Percentiles rank a stretch among this genome's conserved stretches.
phyloP scores from a whole-genome alignment of 2,329 filamentous ascomycete genomes.

The Aspergillus costaricaensis region DNA sequence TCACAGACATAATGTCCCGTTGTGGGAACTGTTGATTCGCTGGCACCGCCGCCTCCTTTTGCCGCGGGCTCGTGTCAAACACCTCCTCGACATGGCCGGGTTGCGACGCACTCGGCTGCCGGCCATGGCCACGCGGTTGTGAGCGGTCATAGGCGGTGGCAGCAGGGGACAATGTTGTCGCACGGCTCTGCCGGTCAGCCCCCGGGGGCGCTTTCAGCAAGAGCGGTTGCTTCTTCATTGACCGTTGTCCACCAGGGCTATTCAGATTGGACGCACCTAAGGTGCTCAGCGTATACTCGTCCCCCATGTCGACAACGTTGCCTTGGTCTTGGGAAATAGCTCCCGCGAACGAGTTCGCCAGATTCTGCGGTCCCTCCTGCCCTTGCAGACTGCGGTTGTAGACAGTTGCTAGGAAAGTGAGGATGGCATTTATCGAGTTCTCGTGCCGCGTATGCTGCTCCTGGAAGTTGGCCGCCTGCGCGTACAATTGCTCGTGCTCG shows the following conservation, averaged over 20 bases:
- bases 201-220: slow-evolving; percentile 49
- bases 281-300: slow-evolving; percentile 47
- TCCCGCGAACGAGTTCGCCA: slow-evolving; percentile 80
- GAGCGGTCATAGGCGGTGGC: slow-evolving; percentile 35
- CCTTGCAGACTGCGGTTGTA: slow-evolving; percentile 93
- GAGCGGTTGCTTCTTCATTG: slow-evolving; percentile 50
- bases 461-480: slow-evolving; percentile 86
- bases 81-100: slow-evolving; percentile 48
- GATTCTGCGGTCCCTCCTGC: slow-evolving; percentile 71
- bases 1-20: slow-evolving; percentile 52
- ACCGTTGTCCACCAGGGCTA: slow-evolving; percentile 40
- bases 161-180: slow-evolving; percentile 41
- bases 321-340: slow-evolving; percentile 67
- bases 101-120: slow-evolving; percentile 35
- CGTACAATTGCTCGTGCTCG: slow-evolving; percentile 85
- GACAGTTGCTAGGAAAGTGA: slow-evolving; percentile 94
- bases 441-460: slow-evolving; percentile 94
- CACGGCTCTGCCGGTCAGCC: slow-evolving; percentile 29
- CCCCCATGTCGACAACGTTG: slow-evolving; percentile 64
- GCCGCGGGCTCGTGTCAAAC: slow-evolving; percentile 43
- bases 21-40: slow-evolving; percentile 34
- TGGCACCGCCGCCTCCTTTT: slow-evolving; percentile 20
- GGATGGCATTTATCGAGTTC: slow-evolving; percentile 97
- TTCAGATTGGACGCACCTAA: slow-evolving; percentile 34
- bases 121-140: slow-evolving; percentile 29